A percentile compares a stretch with the other conserved stretches of the same genome.
phyloP scores from a whole-genome alignment of 768 basidiomycete species.

The Suillus discolor region DNA sequence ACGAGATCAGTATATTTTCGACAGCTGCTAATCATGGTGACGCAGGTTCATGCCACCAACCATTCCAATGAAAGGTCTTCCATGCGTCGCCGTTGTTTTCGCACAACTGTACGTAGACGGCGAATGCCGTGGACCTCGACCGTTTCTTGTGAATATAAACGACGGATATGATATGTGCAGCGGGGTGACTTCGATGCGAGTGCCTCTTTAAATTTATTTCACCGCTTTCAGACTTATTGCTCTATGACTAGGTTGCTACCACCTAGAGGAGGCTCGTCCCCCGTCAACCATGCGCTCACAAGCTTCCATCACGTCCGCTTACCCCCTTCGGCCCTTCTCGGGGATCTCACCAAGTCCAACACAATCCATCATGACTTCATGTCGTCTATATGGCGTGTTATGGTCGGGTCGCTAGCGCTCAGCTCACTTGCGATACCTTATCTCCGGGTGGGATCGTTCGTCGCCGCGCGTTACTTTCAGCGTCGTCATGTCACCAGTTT shows the following conservation, averaged over 20 bases:
- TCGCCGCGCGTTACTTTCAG: constrained; percentile 34
- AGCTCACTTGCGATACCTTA: constrained; percentile 24
- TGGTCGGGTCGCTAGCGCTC: constrained; percentile 36
- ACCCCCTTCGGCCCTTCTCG: constrained; percentile 33
- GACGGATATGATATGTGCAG: too few species aligned
- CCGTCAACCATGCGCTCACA: constrained; percentile 39
- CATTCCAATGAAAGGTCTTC: too few species aligned
- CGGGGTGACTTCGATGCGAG: too few species aligned
- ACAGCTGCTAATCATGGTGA: too few species aligned
- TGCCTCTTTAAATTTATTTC: neutral
- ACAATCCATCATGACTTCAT: constrained; percentile 25
- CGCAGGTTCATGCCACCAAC: too few species aligned
- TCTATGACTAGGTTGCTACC: constrained; percentile 19
- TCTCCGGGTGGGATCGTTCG: constrained; percentile 25
- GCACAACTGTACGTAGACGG: too few species aligned
- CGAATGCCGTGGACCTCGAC: too few species aligned
- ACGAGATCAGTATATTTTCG: too few species aligned
- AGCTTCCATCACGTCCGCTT: constrained; percentile 39
- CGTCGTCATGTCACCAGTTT: constrained; percentile 23
- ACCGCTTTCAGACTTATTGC: neutral
- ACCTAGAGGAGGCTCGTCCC: constrained; percentile 31
- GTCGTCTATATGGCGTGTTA: constrained; percentile 30
- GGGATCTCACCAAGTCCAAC: constrained; percentile 23
- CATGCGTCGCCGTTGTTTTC: too few species aligned
- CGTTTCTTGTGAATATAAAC: too few species aligned